Evolutionary conservation across 305 asterid genomes (phyloP).

Genomic region (Salvia sclarea): DNA sequence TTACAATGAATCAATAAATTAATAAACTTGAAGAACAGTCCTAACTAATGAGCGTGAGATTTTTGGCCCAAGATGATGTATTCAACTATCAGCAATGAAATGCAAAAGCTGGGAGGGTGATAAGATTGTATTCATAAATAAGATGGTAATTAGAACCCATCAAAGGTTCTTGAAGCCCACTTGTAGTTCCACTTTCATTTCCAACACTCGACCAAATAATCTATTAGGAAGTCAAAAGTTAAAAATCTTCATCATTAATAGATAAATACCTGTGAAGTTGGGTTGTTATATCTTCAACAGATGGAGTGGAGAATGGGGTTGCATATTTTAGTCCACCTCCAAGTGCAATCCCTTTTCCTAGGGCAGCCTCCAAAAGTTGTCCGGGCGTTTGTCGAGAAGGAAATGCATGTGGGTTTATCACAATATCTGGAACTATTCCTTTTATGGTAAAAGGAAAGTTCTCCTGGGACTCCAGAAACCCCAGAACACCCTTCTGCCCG

Average conservation of each 20-base stretch:
- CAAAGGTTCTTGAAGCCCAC: no score
- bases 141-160: not conserved
- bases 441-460: constrained; percentile 83
- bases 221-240: not conserved
- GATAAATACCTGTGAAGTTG: constrained; percentile 80
- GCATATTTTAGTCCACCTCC: constrained; percentile 77
- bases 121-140: not conserved
- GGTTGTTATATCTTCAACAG: constrained; percentile 65
- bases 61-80: no score
- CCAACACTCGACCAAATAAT: not conserved
- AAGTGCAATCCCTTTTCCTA: constrained; percentile 86
- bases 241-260: not conserved
- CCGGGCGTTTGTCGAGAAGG: constrained; percentile 97
- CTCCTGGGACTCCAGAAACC: constrained; percentile 86
- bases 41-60: not conserved
- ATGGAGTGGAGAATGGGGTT: constrained; percentile 82
- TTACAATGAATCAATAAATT: not conserved
- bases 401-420: constrained; percentile 95
- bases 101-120: not conserved
- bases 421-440: constrained; percentile 95
- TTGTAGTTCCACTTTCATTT: constrained; percentile 12
- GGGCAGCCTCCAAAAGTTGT: constrained; percentile 86
- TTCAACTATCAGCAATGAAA: no score
- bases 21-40: not conserved
- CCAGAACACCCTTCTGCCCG: constrained; percentile 96